Conservation (phyloP, 2,329 filamentous ascomycete genomes). For the Aspergillus pseudoterreus region DNA sequence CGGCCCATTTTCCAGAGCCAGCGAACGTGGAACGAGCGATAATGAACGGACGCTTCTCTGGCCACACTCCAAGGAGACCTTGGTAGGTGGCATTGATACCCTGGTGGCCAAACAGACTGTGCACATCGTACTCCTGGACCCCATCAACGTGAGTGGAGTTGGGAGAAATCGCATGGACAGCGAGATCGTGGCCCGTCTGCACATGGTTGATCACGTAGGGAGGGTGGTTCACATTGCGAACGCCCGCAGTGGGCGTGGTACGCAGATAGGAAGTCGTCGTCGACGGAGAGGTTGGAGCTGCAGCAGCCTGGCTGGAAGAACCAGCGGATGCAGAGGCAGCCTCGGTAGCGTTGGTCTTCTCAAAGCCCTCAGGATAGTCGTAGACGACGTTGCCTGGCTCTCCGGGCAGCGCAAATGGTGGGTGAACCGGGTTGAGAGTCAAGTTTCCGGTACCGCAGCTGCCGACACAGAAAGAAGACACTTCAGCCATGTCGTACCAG, state of each 20-base stretch:
- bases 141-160: constrained; percentile 76
- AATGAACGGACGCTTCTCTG: constrained; percentile 73
- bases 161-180: constrained; percentile 68
- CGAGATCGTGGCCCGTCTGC: constrained; percentile 61
- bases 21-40: constrained; percentile 80
- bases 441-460: not conserved
- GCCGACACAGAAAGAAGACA: constrained; percentile 38
- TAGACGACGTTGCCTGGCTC: constrained; percentile 26
- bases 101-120: constrained; percentile 74
- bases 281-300: constrained; percentile 15
- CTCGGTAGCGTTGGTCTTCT: constrained; percentile 65
- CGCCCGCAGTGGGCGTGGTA: constrained; percentile 59
- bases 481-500: constrained; percentile 71
- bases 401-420: not conserved
- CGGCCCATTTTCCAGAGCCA: constrained; percentile 70
- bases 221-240: constrained; percentile 67
- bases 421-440: too few species aligned
- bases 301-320: constrained; percentile 50
- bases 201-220: constrained; percentile 74
- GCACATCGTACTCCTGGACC: constrained; percentile 73
- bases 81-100: constrained; percentile 75
- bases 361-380: constrained; percentile 66
- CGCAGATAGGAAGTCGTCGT: constrained; percentile 50
- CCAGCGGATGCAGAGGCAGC: constrained; percentile 57
- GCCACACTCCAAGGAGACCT: constrained; percentile 61